phyloP scores from a whole-genome alignment of 2,329 filamentous ascomycete genomes.

The Immersiporthe knoxdaviesiana region DNA sequence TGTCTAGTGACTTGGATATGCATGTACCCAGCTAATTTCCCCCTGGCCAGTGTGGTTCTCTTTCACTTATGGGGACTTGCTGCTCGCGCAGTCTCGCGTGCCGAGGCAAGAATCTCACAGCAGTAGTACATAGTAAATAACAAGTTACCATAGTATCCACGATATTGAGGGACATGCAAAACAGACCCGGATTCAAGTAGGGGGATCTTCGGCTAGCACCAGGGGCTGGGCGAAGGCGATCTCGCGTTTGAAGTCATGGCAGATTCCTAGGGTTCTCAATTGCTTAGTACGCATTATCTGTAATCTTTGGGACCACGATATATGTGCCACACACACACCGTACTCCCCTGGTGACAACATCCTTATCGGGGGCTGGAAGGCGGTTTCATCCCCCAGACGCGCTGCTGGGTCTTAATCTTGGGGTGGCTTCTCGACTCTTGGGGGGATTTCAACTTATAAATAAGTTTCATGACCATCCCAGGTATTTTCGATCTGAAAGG shows the following conservation, averaged over 20 bases:
- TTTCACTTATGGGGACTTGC: neutral
- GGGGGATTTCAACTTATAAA: neutral
- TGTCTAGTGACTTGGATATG: neutral
- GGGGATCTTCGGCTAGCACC: conserved; percentile 11
- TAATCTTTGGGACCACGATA: conserved; percentile 10
- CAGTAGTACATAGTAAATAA: neutral
- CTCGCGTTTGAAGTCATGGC: conserved; percentile 18
- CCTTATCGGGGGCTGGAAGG: conserved; percentile 13
- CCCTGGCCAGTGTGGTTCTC: neutral
- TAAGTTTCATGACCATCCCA: conserved; percentile 11
- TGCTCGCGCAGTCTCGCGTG: conserved; percentile 11
- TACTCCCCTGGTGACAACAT: conserved; percentile 13
- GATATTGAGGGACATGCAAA: conserved; percentile 17
- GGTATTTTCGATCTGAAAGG: neutral
- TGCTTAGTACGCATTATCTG: conserved; percentile 6
- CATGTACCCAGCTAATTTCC: neutral
- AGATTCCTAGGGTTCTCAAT: conserved; percentile 14
- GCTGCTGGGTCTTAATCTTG: conserved; percentile 4
- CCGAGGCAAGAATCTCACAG: conserved; percentile 19
- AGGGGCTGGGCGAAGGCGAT: conserved; percentile 23
- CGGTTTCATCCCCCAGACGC: conserved; percentile 23
- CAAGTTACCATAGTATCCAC: neutral
- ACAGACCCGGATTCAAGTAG: conserved; percentile 27
- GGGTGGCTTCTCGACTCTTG: conserved; percentile 2
- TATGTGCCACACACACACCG: conserved; percentile 16